Percentiles rank a stretch among this genome's conserved stretches.
These are phyloP conservation scores for Cruciata laevipes DNA, from an alignment of 257 asterid genomes.

Conservation along the genomic window DNA sequence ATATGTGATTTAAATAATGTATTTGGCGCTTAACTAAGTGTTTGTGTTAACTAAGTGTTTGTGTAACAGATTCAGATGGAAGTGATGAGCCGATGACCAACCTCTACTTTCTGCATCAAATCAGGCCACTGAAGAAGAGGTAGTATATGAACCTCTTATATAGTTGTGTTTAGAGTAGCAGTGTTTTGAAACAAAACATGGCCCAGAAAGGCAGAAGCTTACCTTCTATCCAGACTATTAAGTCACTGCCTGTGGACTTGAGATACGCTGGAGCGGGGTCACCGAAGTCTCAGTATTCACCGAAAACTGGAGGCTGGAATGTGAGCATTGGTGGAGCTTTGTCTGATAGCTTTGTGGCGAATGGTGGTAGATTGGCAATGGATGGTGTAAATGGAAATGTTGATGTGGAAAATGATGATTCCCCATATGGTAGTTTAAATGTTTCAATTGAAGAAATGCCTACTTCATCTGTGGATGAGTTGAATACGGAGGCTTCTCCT, in stretches of 20 bases:
- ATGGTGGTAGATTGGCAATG: slow-evolving; percentile 25
- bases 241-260: slow-evolving; percentile 67
- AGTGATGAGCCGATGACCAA: too few relatives aligned
- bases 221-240: slow-evolving; percentile 52
- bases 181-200: slow-evolving; percentile 50
- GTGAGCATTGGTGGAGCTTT: slow-evolving; percentile 18
- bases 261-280: slow-evolving; percentile 42
- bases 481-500: slow-evolving; percentile 30
- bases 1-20: too few relatives aligned
- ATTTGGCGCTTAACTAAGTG: too few relatives aligned
- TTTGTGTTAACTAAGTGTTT: too few relatives aligned
- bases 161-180: slow-evolving; percentile 27
- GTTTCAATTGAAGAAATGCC: slow-evolving; percentile 37
- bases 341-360: slow-evolving; percentile 35
- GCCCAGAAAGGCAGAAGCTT: slow-evolving; percentile 34
- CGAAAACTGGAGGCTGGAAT: slow-evolving; percentile 18
- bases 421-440: slow-evolving; percentile 61
- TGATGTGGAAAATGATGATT: slow-evolving; percentile 51
- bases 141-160: too few relatives aligned
- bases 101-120: too few relatives aligned
- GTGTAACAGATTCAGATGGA: too few relatives aligned
- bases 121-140: too few relatives aligned
- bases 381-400: slow-evolving; percentile 28
- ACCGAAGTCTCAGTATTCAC: slow-evolving; percentile 18
- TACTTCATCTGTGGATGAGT: slow-evolving; percentile 46